Percentiles rank a stretch among this genome's conserved stretches.
These are phyloP conservation scores for Phytopythium boreale DNA, from an alignment of 352 stramenopile genomes.

Conservation along the genomic window DNA sequence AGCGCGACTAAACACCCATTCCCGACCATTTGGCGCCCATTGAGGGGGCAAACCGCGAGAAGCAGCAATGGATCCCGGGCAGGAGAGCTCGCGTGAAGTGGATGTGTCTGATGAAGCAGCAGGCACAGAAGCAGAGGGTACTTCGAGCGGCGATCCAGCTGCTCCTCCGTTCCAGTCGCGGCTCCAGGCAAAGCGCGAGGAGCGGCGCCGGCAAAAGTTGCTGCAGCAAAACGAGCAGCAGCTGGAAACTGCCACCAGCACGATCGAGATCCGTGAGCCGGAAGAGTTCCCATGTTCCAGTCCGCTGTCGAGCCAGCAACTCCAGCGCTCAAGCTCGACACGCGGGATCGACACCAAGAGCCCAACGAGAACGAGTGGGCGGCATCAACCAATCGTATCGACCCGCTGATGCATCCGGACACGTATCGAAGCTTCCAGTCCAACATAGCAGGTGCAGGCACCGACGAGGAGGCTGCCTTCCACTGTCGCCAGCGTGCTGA, in stretches of 20 bases:
- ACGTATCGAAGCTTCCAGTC: not conserved
- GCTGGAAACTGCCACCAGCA: not conserved
- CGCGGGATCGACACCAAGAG: not conserved
- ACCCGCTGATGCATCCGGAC: constrained; percentile 1
- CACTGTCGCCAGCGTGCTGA: constrained; percentile 49
- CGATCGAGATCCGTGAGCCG: constrained; percentile 3
- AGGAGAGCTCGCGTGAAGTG: not conserved
- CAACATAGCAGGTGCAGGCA: constrained; percentile 9
- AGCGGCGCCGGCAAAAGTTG: constrained; percentile 23
- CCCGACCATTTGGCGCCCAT: not conserved
- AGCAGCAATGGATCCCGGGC: not conserved
- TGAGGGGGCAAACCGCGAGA: not conserved
- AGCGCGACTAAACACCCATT: too few species aligned
- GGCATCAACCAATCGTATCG: not conserved
- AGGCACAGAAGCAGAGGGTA: not conserved
- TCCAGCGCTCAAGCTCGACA: not conserved
- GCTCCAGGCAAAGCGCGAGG: constrained; percentile 58
- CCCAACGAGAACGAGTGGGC: not conserved
- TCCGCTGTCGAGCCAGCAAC: not conserved
- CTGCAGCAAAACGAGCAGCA: constrained; percentile 13
- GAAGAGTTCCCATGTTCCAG: not conserved
- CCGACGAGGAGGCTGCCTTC: constrained; percentile 18
- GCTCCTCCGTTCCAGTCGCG: constrained; percentile 39
- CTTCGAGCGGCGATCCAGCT: not conserved
- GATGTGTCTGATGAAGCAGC: not conserved